Evolutionary conservation across 805 yeast species (phyloP), one percentile per base, ranked within the genome.

Genomic region (Yamadazyma philogaea): DNA sequence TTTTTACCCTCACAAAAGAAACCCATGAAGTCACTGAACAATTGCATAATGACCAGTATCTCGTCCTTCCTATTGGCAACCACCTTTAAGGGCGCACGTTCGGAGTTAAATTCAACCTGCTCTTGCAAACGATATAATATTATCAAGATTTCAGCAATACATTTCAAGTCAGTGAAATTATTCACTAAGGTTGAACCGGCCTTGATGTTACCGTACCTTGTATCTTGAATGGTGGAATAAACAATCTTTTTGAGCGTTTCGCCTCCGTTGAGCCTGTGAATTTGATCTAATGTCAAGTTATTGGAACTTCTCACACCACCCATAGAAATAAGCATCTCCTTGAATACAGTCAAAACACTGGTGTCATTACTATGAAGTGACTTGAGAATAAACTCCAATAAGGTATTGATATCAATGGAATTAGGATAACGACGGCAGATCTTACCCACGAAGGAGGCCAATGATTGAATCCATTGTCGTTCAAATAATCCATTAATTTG

Each of bases 401-500:
- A 63, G 3, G 91, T 87, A 3, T 67, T 59, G 28, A 86, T 55
- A 51, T 82, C 82, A 65, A 91, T 78, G 2, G 60, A 51, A 48
- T 61, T 45, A 28, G 78, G 67, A 66, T 81, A 70, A 34, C 72
- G 59, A 51, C 75, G 61, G 60, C 87, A 77, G 4, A 89, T 63
- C 42, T 83, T 80, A 0, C 95, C 95, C 40, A 87, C 78, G 56
- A 91, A 90, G 1, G 79, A 68, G 0, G 96, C 77, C 24, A 91
- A 68, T 17, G 95, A 84, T 52, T 84, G 93, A 26, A 89, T 74
- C 98, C 98, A 91, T 51, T 77, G 81, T 19, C 84, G 70, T 44
- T 86, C 90, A 52, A 81, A 79, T 43, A 91, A 64, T 7, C 97
- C 97, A 63, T 89, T 90, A 1, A 61, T 69, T 60, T 87, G 95